Conservation (phyloP, 306 rosid genomes). For the Corylus americana region DNA sequence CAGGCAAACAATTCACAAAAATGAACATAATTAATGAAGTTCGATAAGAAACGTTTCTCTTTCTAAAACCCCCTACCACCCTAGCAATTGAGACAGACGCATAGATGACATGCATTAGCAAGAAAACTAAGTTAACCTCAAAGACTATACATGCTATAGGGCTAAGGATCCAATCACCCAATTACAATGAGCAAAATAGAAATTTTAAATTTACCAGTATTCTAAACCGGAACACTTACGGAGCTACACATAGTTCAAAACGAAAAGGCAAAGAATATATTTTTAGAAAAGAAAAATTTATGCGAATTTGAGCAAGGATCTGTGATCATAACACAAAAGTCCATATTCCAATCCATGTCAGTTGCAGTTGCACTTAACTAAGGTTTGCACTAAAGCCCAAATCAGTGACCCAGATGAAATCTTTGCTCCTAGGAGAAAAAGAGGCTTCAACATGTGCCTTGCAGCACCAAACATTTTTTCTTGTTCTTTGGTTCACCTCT, state of each 20-base stretch:
- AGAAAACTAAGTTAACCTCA: neutral
- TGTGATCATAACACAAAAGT: neutral
- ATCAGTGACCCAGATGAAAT: neutral
- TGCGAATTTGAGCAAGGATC: neutral
- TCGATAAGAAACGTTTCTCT: conserved; percentile 13
- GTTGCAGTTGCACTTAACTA: neutral
- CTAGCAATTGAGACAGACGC: neutral
- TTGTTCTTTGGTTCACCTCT: neutral
- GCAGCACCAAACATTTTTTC: neutral
- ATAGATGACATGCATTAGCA: neutral
- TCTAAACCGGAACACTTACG: neutral
- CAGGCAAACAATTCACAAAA: conserved; percentile 19
- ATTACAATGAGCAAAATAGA: neutral
- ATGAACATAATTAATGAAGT: conserved; percentile 7
- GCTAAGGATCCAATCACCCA: neutral
- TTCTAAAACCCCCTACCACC: conserved; percentile 6
- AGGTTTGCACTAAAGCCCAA: neutral
- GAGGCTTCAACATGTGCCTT: neutral
- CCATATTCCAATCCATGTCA: neutral
- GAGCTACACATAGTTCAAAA: neutral
- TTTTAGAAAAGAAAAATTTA: neutral
- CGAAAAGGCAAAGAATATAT: neutral
- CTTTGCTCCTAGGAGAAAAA: neutral
- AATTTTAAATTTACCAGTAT: neutral
- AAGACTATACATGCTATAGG: neutral